Base-by-base conservation (phyloP, 1,284 basidiomycete species). In the Athelia sp. region DNA sequence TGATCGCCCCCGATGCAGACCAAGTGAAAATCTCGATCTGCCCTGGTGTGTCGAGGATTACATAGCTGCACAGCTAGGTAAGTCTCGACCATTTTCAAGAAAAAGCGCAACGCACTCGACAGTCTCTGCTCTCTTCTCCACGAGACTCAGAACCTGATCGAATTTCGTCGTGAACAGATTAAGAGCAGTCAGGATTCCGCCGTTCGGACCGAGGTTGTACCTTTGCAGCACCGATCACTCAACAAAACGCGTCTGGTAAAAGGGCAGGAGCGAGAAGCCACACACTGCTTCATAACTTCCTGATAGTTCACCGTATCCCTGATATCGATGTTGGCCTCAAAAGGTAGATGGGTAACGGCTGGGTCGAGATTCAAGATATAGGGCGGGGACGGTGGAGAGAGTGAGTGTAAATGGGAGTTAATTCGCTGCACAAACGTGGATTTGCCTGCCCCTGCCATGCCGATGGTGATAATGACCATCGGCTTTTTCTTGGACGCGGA, bases 21-120 rank as follows among this genome's bases (percentile, higher is more conserved):
- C 97, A 99, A 42, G 97, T 99, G 63, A 99, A 99, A 62, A 99
- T 99, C 69, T 99, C 97, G 61, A 99, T 99, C 70, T 99, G 97
- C 4, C 97, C 97, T 2, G 97, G 97, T 0, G 97, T 99, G 62
- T 99, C 97, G 29, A 99, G 74, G 40, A 99, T 85, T 50, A 99
- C 82, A 71, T 98, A 87, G 59, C 93, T 96, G 58, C 21, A 40
- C 42, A 38, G 43, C 48, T 34, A 32, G 48, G 49, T 36, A 17
- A 42, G 32, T 22, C 32, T 49, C 22, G 18, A 45, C 46, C 44
- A 51, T 54, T 51, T 32, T 46, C 23, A 46, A 26, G n/a, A 46
- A 26, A 23, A 19, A 44, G 43, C 19, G 42, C 18, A 21, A 71
- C 87, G 68, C 62, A 96, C 93, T 98, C 92, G 50, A 97, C 89